Evolutionary conservation across 352 stramenopile species (phyloP).

Genomic region (Phytopythium chamaehyphon): DNA sequence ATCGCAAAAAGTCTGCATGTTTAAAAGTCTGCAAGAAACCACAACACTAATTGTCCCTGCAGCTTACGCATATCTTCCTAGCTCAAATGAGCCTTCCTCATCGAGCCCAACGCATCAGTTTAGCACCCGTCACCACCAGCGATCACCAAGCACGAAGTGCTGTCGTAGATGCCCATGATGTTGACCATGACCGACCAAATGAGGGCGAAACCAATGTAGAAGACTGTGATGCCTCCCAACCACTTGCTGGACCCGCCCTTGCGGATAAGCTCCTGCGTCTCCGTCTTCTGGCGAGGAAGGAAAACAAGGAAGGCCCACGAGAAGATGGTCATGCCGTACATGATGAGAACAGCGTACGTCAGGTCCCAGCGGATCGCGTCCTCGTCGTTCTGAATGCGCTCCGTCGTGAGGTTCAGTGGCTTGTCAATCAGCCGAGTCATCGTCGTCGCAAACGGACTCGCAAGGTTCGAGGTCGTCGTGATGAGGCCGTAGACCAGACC

Average conservation of each 20-base stretch:
- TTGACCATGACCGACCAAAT: conserved; percentile 7
- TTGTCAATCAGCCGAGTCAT: conserved; percentile 28
- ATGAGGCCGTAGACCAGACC: conserved; percentile 39
- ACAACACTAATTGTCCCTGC: no score
- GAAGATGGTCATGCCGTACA: conserved; percentile 28
- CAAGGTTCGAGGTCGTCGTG: conserved; percentile 37
- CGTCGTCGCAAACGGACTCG: conserved; percentile 32
- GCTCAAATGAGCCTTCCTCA: no score
- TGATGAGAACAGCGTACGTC: conserved; percentile 33
- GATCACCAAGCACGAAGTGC: conserved; percentile 25
- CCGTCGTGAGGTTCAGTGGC: conserved; percentile 22
- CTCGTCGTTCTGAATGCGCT: conserved; percentile 26
- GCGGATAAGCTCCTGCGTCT: conserved; percentile 24
- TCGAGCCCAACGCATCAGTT: no score
- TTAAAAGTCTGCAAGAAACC: no score
- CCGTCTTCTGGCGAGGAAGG: conserved; percentile 33
- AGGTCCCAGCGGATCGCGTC: conserved; percentile 28
- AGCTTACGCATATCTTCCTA: no score
- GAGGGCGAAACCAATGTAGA: conserved; percentile 26
- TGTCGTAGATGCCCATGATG: conserved; percentile 14
- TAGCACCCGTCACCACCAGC: conserved; percentile 32
- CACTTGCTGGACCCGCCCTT: conserved; percentile 21
- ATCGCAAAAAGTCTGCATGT: no score
- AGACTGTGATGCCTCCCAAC: conserved; percentile 22
- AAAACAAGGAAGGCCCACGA: conserved; percentile 28